phyloP scores from a whole-genome alignment of 768 basidiomycete species.

The Boletus barrowsii region DNA sequence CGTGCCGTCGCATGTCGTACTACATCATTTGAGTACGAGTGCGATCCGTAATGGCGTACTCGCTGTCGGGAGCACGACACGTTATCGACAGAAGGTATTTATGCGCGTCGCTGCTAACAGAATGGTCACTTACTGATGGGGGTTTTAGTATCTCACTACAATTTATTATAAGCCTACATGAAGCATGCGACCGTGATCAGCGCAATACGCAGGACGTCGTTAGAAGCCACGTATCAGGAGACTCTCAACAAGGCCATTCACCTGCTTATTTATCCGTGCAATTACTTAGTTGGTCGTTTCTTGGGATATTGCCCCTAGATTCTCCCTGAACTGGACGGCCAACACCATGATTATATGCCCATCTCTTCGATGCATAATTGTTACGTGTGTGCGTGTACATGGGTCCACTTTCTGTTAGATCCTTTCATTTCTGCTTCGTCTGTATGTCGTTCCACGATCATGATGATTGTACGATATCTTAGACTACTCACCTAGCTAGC shows the following conservation, averaged over 20 bases:
- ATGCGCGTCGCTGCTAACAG: conserved; percentile 2
- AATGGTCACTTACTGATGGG: conserved; percentile 22
- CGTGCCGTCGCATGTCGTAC: conserved; percentile 89
- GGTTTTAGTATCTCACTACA: conserved; percentile 72
- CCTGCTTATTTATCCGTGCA: conserved; percentile 27
- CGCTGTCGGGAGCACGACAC: conserved; percentile 87
- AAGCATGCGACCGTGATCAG: conserved; percentile 10
- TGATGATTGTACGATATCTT: conserved; percentile 17
- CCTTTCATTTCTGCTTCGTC: conserved; percentile 8
- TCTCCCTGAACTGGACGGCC: conserved; percentile 21
- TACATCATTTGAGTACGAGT: conserved; percentile 93
- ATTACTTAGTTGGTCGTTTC: conserved; percentile 24
- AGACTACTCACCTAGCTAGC: conserved; percentile 14
- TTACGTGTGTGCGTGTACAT: conserved; percentile 8
- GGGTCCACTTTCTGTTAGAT: conserved; percentile 5
- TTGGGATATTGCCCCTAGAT: conserved; percentile 29
- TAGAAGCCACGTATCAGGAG: conserved; percentile 19
- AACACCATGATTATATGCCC: conserved; percentile 17
- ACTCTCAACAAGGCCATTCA: conserved; percentile 9
- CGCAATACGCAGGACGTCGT: conserved; percentile 25
- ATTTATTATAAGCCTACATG: conserved; percentile 77
- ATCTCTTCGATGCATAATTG: conserved; percentile 5
- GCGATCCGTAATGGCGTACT: conserved; percentile 92
- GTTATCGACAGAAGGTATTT: conserved; percentile 86
- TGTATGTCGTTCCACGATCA: conserved; percentile 17